phyloP scores from a whole-genome alignment of 345 rosid genomes.

The Eucalyptus viminalis region DNA sequence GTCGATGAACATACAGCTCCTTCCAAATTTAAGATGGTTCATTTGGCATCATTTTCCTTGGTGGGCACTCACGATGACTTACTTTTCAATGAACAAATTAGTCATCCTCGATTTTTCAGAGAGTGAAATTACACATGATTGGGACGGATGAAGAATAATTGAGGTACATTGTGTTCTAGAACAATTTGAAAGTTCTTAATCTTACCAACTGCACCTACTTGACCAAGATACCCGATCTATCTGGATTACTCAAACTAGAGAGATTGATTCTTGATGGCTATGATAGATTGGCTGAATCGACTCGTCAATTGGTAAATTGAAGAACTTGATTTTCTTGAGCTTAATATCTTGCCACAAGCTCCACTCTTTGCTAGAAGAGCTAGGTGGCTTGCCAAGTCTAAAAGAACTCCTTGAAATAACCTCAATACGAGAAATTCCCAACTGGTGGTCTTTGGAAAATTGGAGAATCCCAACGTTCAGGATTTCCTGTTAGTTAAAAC shows the following conservation, averaged over 20 bases:
- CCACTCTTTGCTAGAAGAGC: not conserved
- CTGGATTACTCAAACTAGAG: not conserved
- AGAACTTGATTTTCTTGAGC: not conserved
- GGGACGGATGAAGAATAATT: accelerated
- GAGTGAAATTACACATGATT: not conserved
- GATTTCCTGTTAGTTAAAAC: no score
- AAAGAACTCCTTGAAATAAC: not conserved
- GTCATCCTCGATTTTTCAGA: not conserved
- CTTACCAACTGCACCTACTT: accelerated
- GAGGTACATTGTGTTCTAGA: not conserved
- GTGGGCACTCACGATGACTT: accelerated
- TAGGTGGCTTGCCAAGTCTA: not conserved
- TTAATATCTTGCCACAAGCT: accelerated
- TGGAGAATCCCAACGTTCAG: no score
- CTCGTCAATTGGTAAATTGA: not conserved
- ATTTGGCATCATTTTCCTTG: not conserved
- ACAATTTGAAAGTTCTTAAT: not conserved
- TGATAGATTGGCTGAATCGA: not conserved
- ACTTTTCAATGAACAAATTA: not conserved
- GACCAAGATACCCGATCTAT: not conserved
- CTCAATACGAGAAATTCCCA: not conserved
- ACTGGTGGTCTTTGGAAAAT: no score
- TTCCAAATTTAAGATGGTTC: not conserved
- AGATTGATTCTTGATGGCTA: not conserved
- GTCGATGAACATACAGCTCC: not conserved